Base-by-base conservation (phyloP, 1,284 basidiomycete genomes). In the Leccinum pachyderme region DNA sequence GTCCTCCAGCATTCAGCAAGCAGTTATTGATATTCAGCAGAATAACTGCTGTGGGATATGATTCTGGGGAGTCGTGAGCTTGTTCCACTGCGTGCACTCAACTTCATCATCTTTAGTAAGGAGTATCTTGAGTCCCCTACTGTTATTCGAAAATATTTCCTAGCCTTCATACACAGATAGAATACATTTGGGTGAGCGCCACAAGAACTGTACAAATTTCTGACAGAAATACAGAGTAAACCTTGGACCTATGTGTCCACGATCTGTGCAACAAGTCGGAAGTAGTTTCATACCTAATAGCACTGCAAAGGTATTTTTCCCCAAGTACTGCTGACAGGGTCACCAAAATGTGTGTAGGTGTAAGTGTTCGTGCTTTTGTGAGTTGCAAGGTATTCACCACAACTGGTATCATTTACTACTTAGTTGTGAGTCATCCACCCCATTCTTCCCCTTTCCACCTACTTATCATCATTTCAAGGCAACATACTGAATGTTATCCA, bases 381-480 rank as follows among this genome's bases (percentile, higher is more conserved):
- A n/a, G 7, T 11, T 29, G 4, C 32, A 9, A 4, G 6, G 12
- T 3, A 5, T 27, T 43, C 2, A 18, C 47, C 8, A 53, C 5
- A 15, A 11, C 9, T 37, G 6, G 28, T 31, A 6, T 37, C 35
- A 8, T 47, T 7, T 22, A 5, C 12, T 2, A 13, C 37, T 32
- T 15, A 58, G 57, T n/a, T 54, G 56, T 58, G 8, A 58, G 56
- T 31, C 4, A 46, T 8, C 9, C n/a, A 15, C 7, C 4, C 2
- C 5, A 32, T 4, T 1, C 2, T 15, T 37, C 29, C 9, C 25
- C 27, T 33, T 8, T 15, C 7, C 22, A 25, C 3, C n/a, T 24
- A 18, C 12, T 29, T 29, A 4, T 4, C 13, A 29, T 18, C 5
- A 2, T 25, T 28, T 5, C 27, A 49, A 57, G 57, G 56, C 27